phyloP scores from a whole-genome alignment of 2,329 filamentous ascomycete genomes.

The Ophiostoma piceae region DNA sequence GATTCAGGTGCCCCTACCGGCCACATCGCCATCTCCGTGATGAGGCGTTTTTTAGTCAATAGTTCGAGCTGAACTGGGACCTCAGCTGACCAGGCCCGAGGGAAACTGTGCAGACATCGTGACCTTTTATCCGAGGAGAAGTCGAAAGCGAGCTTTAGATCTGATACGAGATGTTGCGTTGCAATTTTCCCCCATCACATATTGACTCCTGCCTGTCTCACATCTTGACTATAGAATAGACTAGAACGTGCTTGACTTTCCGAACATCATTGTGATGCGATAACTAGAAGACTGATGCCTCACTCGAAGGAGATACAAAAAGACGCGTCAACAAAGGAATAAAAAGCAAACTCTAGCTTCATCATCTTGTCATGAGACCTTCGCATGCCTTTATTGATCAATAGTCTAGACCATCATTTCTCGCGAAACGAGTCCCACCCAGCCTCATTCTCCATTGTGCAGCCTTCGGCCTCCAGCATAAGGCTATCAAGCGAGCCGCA shows the following conservation, averaged over 20 bases:
- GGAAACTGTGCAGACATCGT: background rate
- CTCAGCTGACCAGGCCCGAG: background rate
- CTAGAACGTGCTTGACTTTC: background rate
- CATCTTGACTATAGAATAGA: background rate
- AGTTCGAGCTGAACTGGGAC: background rate
- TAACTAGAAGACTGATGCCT: background rate
- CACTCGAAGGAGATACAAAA: background rate
- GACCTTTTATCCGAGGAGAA: background rate
- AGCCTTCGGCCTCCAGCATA: background rate
- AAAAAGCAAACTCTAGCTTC: background rate
- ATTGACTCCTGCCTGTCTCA: background rate
- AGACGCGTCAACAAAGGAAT: background rate
- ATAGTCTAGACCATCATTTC: background rate
- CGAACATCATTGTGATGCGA: background rate
- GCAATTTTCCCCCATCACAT: too few relatives aligned
- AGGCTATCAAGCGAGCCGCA: background rate
- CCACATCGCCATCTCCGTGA: background rate
- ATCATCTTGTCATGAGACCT: background rate
- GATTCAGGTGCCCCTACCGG: background rate
- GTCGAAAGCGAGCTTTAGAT: background rate
- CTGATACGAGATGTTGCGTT: background rate
- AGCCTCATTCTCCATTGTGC: background rate
- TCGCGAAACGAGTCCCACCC: background rate
- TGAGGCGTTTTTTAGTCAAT: background rate
- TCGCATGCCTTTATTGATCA: background rate